Conservation (phyloP, 129 eudicot genomes). For the Tanacetum coccineum region DNA sequence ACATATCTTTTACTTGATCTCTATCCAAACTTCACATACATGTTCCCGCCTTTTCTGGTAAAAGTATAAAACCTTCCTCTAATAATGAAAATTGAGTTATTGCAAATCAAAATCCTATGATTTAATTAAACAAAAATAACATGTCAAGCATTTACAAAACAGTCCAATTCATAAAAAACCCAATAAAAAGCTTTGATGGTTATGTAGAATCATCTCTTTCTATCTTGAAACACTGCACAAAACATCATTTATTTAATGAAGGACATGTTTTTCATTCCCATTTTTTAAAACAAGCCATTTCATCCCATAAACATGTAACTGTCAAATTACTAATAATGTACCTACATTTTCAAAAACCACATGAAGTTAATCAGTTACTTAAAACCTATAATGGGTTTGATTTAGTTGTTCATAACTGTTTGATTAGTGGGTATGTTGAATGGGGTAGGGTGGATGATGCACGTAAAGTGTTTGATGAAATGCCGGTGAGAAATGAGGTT, state of each 20-base stretch:
- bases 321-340: conserved; percentile 64
- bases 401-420: conserved; percentile 58
- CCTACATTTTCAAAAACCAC: conserved; percentile 35
- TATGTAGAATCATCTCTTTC: conserved; percentile 33
- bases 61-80: too few relatives aligned
- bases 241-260: conserved; percentile 34
- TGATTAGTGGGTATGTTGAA: conserved; percentile 48
- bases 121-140: background rate
- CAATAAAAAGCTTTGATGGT: conserved; percentile 34
- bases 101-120: too few relatives aligned
- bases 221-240: conserved; percentile 43
- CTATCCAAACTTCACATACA: too few relatives aligned
- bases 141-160: conserved; percentile 17
- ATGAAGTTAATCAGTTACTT: conserved; percentile 49
- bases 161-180: conserved; percentile 34
- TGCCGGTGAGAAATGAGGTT: conserved; percentile 72
- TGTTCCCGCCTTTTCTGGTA: too few relatives aligned
- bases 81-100: too few relatives aligned
- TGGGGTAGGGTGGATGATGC: conserved; percentile 41
- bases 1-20: too few relatives aligned
- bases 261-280: conserved; percentile 52
- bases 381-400: conserved; percentile 51
- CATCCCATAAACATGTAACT: conserved; percentile 43
- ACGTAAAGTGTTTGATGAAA: conserved; percentile 64
- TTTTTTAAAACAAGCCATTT: conserved; percentile 53